Percentiles rank a stretch among this genome's conserved stretches.
phyloP scores from a whole-genome alignment of 345 rosid genomes.

The Atalantia buxifolia region DNA sequence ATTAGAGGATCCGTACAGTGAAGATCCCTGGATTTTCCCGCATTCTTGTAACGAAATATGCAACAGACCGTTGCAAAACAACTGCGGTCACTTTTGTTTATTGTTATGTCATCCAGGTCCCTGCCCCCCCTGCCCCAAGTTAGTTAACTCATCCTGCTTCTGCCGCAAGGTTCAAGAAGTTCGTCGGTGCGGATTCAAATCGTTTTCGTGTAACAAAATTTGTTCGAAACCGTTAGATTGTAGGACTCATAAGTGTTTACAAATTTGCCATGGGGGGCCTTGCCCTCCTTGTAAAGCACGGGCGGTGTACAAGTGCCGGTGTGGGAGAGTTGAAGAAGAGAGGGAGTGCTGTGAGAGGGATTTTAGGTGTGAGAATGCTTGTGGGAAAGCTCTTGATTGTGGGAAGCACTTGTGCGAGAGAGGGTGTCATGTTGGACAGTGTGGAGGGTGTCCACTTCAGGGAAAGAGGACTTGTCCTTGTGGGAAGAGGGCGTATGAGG shows the following conservation, averaged over 20 bases:
- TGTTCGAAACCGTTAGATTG: constrained; percentile 59
- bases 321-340: constrained; percentile 59
- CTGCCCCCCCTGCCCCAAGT: constrained; percentile 84
- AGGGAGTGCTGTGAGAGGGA: constrained; percentile 73
- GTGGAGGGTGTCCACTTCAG: constrained; percentile 75
- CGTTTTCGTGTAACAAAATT: constrained; percentile 51
- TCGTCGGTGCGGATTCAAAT: constrained; percentile 70
- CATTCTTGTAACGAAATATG: constrained; percentile 94
- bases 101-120: constrained; percentile 90
- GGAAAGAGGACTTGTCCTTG: constrained; percentile 93
- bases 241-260: constrained; percentile 47
- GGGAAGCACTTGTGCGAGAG: constrained; percentile 72
- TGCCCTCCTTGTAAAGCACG: constrained; percentile 74
- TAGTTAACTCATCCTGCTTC: constrained; percentile 54
- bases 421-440: constrained; percentile 76
- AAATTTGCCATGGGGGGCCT: constrained; percentile 61
- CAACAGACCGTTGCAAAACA: constrained; percentile 49
- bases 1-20: constrained; percentile 57
- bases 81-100: constrained; percentile 78
- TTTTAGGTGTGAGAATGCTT: constrained; percentile 66
- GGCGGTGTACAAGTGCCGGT: constrained; percentile 50
- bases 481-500: constrained; percentile 71
- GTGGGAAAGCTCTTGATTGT: constrained; percentile 52
- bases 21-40: constrained; percentile 86
- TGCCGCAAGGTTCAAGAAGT: constrained; percentile 60